Conservation (phyloP, 495 filamentous ascomycete genomes). For the Amniculicola lignicola region DNA sequence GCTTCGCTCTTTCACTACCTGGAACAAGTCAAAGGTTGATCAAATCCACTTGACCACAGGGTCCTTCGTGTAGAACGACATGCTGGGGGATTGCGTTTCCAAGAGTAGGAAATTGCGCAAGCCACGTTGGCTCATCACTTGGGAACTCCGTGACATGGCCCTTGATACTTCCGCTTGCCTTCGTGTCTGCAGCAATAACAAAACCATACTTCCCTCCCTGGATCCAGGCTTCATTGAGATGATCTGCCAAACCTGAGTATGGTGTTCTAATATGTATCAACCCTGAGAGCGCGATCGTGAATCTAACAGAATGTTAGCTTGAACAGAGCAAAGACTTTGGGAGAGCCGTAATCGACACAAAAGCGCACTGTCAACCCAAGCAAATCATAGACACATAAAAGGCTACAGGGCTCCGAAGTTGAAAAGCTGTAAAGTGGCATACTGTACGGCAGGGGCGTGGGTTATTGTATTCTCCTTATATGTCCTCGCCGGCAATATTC, state of each 20-base stretch:
- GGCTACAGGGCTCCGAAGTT: background rate
- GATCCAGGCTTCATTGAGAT: conserved; percentile 7
- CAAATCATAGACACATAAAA: too few species aligned
- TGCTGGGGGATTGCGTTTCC: background rate
- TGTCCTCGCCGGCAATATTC: conserved; percentile 1
- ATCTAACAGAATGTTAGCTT: background rate
- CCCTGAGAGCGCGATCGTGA: conserved; percentile 4
- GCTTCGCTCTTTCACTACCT: too few species aligned
- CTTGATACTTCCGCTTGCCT: background rate
- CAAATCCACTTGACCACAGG: conserved; percentile 2
- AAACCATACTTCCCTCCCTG: conserved; percentile 13
- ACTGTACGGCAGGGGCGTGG: conserved; percentile 10
- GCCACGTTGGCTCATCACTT: background rate
- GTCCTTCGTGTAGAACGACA: conserved; percentile 2
- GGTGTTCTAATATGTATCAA: conserved; percentile 7
- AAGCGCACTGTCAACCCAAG: too few species aligned
- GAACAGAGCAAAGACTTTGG: background rate
- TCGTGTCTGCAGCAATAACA: conserved; percentile 12
- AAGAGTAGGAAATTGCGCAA: background rate
- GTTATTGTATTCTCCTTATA: conserved; percentile 3
- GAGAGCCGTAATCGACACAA: background rate
- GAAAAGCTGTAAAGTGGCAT: background rate
- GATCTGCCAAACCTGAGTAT: background rate
- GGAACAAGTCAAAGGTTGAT: too few species aligned
- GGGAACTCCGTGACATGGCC: conserved; percentile 13